Evolutionary conservation across 2,329 filamentous ascomycete genomes (phyloP), one percentile per base, ranked within the genome.

Genomic region (Claviceps fusiformis): DNA sequence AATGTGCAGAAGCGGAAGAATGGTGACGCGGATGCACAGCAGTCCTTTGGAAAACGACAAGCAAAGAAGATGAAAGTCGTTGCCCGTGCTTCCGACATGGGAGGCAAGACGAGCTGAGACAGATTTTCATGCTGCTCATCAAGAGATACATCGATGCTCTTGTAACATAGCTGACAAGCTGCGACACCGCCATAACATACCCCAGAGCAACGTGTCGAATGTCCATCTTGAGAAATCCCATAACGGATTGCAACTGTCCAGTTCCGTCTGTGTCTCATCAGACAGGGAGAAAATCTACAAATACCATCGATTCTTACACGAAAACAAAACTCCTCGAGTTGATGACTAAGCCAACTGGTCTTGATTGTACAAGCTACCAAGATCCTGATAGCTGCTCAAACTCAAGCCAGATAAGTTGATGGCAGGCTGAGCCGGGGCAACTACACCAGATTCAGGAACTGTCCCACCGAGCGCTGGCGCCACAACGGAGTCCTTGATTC

Each of bases 51-150:
- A 62, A 82, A 79, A 64, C 71, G 77, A 53, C 75, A 81, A 62
- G 72, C 75, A 3, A 84, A 84, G 70, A 83, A 79, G 68, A 65
- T 77, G 63, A 79, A 71, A 64, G 62, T 78, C 5, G 74, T 74
- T n/a, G 63, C 72, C 27, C 68, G 73, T 60, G 68, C 70, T 29
- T 70, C 67, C 31, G 52, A 33, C n/a, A 11, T 10, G 46, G 27
- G 13, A 27, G 11, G n/a, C 15, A 24, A 54, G 10, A 24, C n/a
- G 6, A 6, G 24, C n/a, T 44, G 46, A 54, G 35, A 47, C 24
- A 11, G 19, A 27, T 3, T 39, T n/a, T 33, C 39, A 9, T 41
- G 35, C 27, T 33, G 15, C 4, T 31, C 27, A 24, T 7, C 19
- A 35, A n/a, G 41, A 24, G 4, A 45, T 45, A 10, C 9, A 33